Conservation (phyloP, 805 yeast species). For the Ogataea trehaloabstinens region DNA sequence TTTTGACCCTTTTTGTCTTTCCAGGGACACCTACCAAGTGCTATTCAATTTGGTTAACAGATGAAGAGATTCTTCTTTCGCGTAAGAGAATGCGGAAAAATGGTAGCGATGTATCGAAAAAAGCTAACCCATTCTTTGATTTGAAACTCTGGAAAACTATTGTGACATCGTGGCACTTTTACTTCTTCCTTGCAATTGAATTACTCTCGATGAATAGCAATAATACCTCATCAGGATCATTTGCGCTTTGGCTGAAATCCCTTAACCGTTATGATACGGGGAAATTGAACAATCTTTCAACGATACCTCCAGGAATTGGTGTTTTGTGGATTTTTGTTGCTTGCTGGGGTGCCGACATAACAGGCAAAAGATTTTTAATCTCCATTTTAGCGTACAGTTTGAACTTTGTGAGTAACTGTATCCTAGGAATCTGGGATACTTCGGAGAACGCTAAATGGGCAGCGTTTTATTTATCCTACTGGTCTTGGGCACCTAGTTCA, state of each 20-base stretch:
- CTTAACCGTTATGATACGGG: not conserved
- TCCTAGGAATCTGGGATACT: not conserved
- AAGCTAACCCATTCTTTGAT: not conserved
- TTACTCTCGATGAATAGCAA: not conserved
- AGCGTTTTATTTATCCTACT: not conserved
- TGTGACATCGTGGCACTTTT: not conserved
- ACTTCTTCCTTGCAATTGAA: not conserved
- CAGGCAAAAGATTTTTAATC: not conserved
- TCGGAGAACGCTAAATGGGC: not conserved
- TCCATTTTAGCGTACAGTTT: not conserved
- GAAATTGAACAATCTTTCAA: not conserved
- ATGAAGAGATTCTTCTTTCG: not conserved
- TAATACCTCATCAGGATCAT: not conserved
- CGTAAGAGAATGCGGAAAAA: not conserved
- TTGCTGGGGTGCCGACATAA: not conserved
- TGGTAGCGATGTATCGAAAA: not conserved
- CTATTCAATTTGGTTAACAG: not conserved
- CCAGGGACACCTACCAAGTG: not conserved
- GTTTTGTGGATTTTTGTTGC: not conserved
- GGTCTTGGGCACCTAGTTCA: not conserved
- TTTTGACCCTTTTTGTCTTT: not conserved
- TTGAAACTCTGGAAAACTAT: not conserved
- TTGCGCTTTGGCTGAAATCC: not conserved
- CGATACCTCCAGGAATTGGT: not conserved
- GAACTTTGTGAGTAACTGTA: slow-evolving; percentile 1